Evolutionary conservation across 192 early-diverging fungal species (phyloP).

Genomic region (Rhizoclosmatium globosum): DNA sequence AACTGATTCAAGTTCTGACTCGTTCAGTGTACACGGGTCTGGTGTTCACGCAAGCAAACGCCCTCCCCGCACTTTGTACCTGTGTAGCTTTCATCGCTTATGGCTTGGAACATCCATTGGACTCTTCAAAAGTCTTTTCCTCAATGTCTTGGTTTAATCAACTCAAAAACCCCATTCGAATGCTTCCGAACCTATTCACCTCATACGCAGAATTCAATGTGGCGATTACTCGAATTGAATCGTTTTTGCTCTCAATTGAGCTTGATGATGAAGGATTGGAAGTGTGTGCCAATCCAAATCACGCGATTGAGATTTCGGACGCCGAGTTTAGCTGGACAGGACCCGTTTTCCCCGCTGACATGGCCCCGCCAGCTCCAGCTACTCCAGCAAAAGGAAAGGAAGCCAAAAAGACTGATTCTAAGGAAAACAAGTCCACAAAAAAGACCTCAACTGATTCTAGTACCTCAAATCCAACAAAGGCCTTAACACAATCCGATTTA

Average conservation of each 20-base stretch:
- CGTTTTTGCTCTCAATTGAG: conserved; percentile 65
- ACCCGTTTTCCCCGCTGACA: neutral
- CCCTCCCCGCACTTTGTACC: conserved; percentile 53
- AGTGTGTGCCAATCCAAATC: conserved; percentile 47
- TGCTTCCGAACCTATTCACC: conserved; percentile 55
- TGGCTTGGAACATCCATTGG: conserved; percentile 39
- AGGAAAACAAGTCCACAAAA: neutral
- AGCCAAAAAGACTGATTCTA: conserved; percentile 10
- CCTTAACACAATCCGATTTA: neutral
- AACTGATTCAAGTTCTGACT: conserved; percentile 49
- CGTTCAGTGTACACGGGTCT: conserved; percentile 17
- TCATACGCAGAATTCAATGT: conserved; percentile 58
- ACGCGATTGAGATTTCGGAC: conserved; percentile 55
- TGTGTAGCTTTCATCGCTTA: conserved; percentile 55
- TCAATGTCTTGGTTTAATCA: conserved; percentile 51
- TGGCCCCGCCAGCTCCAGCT: neutral
- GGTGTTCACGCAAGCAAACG: conserved; percentile 22
- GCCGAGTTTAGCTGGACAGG: conserved; percentile 67
- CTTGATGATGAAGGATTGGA: conserved; percentile 49
- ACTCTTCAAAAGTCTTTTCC: conserved; percentile 53
- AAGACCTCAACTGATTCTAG: too few relatives aligned
- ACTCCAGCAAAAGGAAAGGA: conserved; percentile 48
- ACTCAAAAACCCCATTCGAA: conserved; percentile 55
- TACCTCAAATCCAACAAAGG: too few relatives aligned
- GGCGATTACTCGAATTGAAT: conserved; percentile 53